Evolutionary conservation across 73 alveolate genomes (phyloP), one percentile per base, ranked within the genome.

Genomic region (Paramecium bursaria): DNA sequence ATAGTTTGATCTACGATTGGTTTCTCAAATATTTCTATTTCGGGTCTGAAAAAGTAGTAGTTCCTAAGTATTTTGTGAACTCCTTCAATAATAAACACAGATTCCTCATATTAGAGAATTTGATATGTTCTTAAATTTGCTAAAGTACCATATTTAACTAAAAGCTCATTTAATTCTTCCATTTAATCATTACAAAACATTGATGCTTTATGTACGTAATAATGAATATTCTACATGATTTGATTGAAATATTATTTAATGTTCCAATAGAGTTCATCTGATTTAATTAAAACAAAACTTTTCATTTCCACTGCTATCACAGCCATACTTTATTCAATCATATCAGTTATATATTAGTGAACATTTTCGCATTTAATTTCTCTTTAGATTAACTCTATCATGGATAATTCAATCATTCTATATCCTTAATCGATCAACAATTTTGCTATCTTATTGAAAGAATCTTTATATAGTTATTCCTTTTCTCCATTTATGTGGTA

Each of bases 121-220:
- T 67, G 22, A 67, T 67, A 67, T 67, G 82, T 67, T 42, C 82
- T 67, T 21, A 67, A n/a, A 67, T 67, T 67, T 3, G 82, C 82
- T 14, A 67, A 19, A 0, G 60, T 67, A 7, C 22, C 60, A 67
- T 67, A 67, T 67, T 67, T 67, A 3, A 35, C 44, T 5, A 67
- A 57, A 39, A 47, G 17, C 14, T 67, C 55, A 67, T 67, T 67
- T 2, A 67, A 42, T 9, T 14, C 21, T 42, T 67, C 82, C 82
- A 67, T 67, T 14, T 67, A 31, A 19, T 42, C 21, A 39, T 67
- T 67, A 67, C 60, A 31, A 17, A 33, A 67, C 11, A 33, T 39
- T 19, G 82, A 67, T 35, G 55, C 35, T 15, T 47, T 31, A 42
- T 35, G 33, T 15, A 67, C 44, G 21, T 67, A 67, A 19, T 25